A percentile compares a stretch with the other conserved stretches of the same genome.
Evolutionary conservation across 1,284 basidiomycete genomes (phyloP).

Genomic region (Melampsora larici-populina): DNA sequence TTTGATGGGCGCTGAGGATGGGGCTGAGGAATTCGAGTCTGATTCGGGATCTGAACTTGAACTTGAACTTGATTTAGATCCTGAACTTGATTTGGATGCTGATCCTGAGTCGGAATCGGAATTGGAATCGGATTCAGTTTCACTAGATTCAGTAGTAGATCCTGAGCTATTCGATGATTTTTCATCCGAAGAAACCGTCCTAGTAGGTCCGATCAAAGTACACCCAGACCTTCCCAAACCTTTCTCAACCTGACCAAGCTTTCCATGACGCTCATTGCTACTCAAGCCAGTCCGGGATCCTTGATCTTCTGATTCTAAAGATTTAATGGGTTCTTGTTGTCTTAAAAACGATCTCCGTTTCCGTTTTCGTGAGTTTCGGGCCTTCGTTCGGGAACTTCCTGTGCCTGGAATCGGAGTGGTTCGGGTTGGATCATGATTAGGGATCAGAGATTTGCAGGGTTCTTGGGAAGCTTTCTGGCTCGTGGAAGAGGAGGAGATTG

Average conservation of each 20-base stretch:
- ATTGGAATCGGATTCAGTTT: neutral
- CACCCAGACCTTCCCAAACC: neutral
- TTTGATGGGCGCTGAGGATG: neutral
- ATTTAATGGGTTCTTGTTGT: slow-evolving; percentile 4
- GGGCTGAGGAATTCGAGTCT: neutral
- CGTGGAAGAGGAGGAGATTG: no score
- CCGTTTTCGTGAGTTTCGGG: slow-evolving; percentile 21
- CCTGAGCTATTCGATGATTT: neutral
- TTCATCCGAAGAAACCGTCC: neutral
- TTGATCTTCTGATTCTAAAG: neutral
- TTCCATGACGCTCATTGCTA: neutral
- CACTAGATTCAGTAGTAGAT: neutral
- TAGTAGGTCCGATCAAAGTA: neutral
- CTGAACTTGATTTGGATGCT: neutral
- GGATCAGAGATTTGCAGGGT: no score
- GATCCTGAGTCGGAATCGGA: slow-evolving; percentile 14
- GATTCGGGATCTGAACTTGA: neutral
- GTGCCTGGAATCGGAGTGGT: slow-evolving; percentile 19
- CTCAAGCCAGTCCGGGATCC: neutral
- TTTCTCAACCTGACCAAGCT: neutral
- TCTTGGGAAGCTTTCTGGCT: neutral
- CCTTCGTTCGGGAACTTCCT: slow-evolving; percentile 29
- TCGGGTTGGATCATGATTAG: neutral
- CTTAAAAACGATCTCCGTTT: slow-evolving; percentile 4
- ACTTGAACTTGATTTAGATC: neutral